Conservation (phyloP, 1,139 yeast genomes). For the Protomyces gravidus region DNA sequence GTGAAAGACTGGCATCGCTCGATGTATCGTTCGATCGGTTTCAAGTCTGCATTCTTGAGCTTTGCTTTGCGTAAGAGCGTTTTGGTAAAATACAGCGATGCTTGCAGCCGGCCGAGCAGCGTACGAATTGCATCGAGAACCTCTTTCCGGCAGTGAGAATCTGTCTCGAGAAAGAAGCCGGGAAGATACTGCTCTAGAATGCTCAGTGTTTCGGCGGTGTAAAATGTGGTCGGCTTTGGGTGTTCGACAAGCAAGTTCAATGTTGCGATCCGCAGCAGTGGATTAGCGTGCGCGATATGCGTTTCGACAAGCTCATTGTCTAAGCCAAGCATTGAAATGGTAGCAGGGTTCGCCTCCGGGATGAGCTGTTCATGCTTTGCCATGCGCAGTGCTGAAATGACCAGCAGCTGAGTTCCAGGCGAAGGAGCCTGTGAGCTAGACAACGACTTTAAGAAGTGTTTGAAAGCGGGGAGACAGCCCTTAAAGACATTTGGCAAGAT, state of each 20-base stretch:
- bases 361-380: constrained; percentile 13
- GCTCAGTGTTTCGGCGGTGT: neutral
- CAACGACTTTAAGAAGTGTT: constrained; percentile 4
- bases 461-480: neutral
- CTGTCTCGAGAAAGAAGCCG: constrained; percentile 23
- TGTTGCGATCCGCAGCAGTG: constrained; percentile 15
- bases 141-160: constrained; percentile 17
- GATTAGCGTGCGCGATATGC: constrained; percentile 8
- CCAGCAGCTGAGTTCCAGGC: neutral
- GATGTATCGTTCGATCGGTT: neutral
- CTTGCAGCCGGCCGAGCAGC: constrained; percentile 20
- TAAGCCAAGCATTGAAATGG: constrained; percentile 5
- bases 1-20: constrained; percentile 10
- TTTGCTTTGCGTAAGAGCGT: constrained; percentile 6
- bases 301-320: neutral
- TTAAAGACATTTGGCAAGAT: constrained; percentile 14
- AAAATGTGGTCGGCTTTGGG: constrained; percentile 16
- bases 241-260: constrained; percentile 9
- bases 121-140: constrained; percentile 16
- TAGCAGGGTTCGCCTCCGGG: neutral
- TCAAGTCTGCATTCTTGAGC: neutral
- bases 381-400: constrained; percentile 3
- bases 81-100: constrained; percentile 4
- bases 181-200: constrained; percentile 9
- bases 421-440: neutral